These are phyloP conservation scores for Wickerhamiella infanticola DNA, from an alignment of 1,139 yeast species.

Conservation along the genomic window DNA sequence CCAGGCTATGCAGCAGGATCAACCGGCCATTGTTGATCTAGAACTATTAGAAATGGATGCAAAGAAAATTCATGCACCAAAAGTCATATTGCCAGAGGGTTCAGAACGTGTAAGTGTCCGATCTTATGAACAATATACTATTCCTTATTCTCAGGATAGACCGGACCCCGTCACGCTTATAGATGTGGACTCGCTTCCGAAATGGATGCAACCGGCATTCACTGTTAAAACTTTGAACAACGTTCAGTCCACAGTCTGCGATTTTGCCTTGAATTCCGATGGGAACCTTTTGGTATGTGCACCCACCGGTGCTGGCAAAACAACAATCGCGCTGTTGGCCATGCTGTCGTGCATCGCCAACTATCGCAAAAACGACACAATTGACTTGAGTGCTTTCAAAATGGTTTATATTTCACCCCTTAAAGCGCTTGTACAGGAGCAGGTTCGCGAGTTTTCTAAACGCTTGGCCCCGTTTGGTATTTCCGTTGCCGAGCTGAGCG, in stretches of 20 bases:
- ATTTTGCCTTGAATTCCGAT: constrained; percentile 57
- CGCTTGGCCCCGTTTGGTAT: constrained; percentile 54
- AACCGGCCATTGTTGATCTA: constrained; percentile 48
- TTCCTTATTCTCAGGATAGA: constrained; percentile 56
- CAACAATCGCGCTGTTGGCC: constrained; percentile 85
- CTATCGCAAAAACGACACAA: constrained; percentile 13
- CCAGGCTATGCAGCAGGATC: constrained; percentile 15
- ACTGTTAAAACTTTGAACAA: constrained; percentile 44
- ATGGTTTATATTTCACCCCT: constrained; percentile 87
- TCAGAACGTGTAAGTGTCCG: constrained; percentile 62
- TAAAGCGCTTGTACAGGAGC: constrained; percentile 91
- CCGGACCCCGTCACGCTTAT: constrained; percentile 28
- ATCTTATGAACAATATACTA: constrained; percentile 70
- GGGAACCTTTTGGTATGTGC: constrained; percentile 92
- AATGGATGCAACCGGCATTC: constrained; percentile 70
- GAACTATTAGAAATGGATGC: constrained; percentile 52
- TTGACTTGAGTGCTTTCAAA: constrained; percentile 29
- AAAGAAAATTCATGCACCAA: constrained; percentile 44
- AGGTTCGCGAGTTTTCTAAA: constrained; percentile 70
- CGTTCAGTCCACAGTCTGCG: constrained; percentile 71
- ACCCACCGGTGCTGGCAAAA: constrained; percentile 99
- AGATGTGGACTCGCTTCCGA: constrained; percentile 49
- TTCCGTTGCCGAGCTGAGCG: constrained; percentile 74
- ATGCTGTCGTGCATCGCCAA: constrained; percentile 61
- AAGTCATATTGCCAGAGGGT: constrained; percentile 65